Evolutionary conservation across 1,139 yeast species (phyloP), one percentile per base, ranked within the genome.

Genomic region (Sugiyamaella paludigena): DNA sequence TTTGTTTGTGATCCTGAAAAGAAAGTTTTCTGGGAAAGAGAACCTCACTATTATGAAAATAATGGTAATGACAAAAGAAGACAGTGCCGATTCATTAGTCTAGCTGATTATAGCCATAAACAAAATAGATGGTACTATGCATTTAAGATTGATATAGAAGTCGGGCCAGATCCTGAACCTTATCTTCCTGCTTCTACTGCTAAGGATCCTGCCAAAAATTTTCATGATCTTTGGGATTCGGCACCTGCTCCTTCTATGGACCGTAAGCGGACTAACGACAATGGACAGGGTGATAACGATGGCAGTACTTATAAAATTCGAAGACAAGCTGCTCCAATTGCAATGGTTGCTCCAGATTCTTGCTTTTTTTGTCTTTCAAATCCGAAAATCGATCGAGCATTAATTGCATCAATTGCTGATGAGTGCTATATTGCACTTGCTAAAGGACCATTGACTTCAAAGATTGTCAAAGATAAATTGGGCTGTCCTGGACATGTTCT

Each of bases 321-420:
- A 2, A 36, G 45, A 29, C 31, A 32, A 30, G 31, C 12, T 13
- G 42, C 33, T 30, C 27, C 40, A 4, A 9, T 31, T 9, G 15
- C 36, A 7, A 19, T 33, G 3, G 16, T 43, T n/a, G 30, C 36
- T 11, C 47, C 47, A 10, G 42, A 37, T 43, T 36, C 9, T 40
- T 91, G 98, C 62, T 89, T 86, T 68, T 86, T 91, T 62, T 91
- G 97, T 63, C 74, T 89, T 24, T 81, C 94, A 1, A 87, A 87
- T 59, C 87, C 95, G 0, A 77, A 81, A 15, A 77, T 87, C 4
- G 94, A 85, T 58, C 75, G 86, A 2, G 95, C 88, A 64, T 80
- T 91, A 84, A 79, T 91, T 29, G 77, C 87, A 0, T 79, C 94
- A 0, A 83, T 91, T 49, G 92, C 87, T 0, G 75, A 76, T 8